Evolutionary conservation across 2,329 filamentous ascomycete genomes (phyloP).

Genomic region (Colletotrichum echinochloae): DNA sequence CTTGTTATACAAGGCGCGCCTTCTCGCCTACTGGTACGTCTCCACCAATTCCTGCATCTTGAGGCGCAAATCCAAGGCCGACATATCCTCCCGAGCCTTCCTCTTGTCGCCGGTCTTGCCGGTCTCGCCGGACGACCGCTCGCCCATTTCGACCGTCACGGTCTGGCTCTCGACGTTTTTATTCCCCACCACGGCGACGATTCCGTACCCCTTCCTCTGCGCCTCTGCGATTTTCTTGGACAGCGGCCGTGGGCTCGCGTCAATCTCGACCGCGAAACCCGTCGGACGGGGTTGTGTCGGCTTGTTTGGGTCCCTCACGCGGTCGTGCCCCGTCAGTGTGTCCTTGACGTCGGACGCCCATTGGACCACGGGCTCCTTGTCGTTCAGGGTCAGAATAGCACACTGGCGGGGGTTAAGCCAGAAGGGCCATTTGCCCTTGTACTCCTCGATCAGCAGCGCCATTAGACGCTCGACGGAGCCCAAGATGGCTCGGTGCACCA

Average conservation of each 20-base stretch:
- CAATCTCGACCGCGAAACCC: constrained; percentile 75
- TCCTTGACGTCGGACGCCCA: constrained; percentile 62
- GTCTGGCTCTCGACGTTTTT: constrained; percentile 69
- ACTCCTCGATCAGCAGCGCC: constrained; percentile 86
- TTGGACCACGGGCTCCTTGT: constrained; percentile 64
- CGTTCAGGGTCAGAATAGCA: constrained; percentile 79
- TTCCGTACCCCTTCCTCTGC: constrained; percentile 77
- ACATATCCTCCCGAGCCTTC: constrained; percentile 53
- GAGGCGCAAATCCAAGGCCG: constrained; percentile 57
- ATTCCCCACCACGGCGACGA: constrained; percentile 79
- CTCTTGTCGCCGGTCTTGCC: constrained; percentile 46
- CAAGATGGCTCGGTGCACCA: constrained; percentile 87
- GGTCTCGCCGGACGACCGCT: constrained; percentile 43
- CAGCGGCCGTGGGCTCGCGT: constrained; percentile 71
- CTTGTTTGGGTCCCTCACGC: constrained; percentile 43
- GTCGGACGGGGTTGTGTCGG: constrained; percentile 62
- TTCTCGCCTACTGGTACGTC: constrained; percentile 57
- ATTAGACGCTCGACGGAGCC: constrained; percentile 88
- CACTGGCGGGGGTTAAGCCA: constrained; percentile 88
- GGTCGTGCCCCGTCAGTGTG: constrained; percentile 62
- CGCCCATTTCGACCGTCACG: constrained; percentile 60
- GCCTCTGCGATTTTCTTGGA: constrained; percentile 79
- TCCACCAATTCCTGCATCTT: constrained; percentile 60
- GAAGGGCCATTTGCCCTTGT: constrained; percentile 84
- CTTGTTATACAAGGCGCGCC: constrained; percentile 18